phyloP scores from a whole-genome alignment of 1,284 basidiomycete genomes.

The Naganishia sp. region DNA sequence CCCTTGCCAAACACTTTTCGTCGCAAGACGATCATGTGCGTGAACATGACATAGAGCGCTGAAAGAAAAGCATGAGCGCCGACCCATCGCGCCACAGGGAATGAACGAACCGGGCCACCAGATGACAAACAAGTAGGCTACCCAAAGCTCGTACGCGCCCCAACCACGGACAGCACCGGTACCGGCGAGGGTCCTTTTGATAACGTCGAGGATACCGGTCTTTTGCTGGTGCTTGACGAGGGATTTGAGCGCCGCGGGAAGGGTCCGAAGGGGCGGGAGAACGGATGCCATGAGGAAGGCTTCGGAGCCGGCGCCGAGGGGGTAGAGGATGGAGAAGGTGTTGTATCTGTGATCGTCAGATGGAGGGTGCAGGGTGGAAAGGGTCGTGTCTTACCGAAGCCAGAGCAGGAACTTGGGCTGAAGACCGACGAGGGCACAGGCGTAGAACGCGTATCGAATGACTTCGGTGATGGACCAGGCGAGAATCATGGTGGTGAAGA shows the following conservation, averaged over 20 bases:
- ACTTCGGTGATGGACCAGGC: slow-evolving; percentile 93
- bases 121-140: slow-evolving; percentile 67
- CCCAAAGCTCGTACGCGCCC: slow-evolving; percentile 57
- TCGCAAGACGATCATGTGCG: slow-evolving; percentile 83
- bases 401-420: slow-evolving; percentile 53
- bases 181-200: slow-evolving; percentile 46
- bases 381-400: slow-evolving; percentile 52
- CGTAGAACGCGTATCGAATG: slow-evolving; percentile 90
- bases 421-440: slow-evolving; percentile 64
- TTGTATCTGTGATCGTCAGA: slow-evolving; percentile 65
- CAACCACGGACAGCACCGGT: slow-evolving; percentile 38
- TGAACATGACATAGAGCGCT: slow-evolving; percentile 85
- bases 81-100: background rate
- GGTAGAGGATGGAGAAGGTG: slow-evolving; percentile 89
- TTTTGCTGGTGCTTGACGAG: slow-evolving; percentile 37
- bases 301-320: slow-evolving; percentile 85
- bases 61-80: background rate
- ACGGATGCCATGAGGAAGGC: slow-evolving; percentile 80
- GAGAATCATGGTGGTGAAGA: slow-evolving; percentile 88
- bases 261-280: slow-evolving; percentile 61
- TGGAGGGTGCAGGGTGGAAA: slow-evolving; percentile 40
- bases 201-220: slow-evolving; percentile 37
- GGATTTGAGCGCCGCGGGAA: slow-evolving; percentile 38
- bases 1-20: slow-evolving; percentile 68
- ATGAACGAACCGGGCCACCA: slow-evolving; percentile 83